These are phyloP conservation scores for Termitomyces sp. DNA, from an alignment of 768 basidiomycete species.

Conservation along the genomic window DNA sequence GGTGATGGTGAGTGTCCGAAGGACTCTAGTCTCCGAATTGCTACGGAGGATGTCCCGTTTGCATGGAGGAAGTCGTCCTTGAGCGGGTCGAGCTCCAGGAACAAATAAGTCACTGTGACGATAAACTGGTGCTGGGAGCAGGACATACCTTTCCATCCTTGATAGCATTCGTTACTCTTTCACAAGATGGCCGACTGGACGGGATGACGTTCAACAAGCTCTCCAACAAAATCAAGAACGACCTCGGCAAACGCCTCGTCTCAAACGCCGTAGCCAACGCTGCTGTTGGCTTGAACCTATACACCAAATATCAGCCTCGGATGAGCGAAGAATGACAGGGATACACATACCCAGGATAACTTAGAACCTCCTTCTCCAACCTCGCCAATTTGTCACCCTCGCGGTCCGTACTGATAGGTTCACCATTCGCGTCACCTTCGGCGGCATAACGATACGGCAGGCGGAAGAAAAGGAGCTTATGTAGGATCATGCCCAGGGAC, in stretches of 20 bases:
- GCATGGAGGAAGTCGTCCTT: slow-evolving; percentile 11
- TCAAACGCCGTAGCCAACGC: slow-evolving; percentile 56
- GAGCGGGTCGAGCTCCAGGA: slow-evolving; percentile 18
- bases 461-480: slow-evolving; percentile 90
- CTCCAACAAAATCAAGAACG: slow-evolving; percentile 71
- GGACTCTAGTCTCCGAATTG: slow-evolving; percentile 11
- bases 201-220: slow-evolving; percentile 64
- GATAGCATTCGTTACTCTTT: slow-evolving; percentile 67
- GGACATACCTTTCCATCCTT: slow-evolving; percentile 69
- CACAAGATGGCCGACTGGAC: slow-evolving; percentile 62
- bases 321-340: background rate
- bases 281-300: slow-evolving; percentile 49
- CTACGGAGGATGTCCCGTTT: slow-evolving; percentile 11
- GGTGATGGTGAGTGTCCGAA: background rate
- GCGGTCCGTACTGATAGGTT: slow-evolving; percentile 34
- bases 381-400: slow-evolving; percentile 64
- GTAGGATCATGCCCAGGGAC: slow-evolving; percentile 94
- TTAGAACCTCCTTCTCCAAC: slow-evolving; percentile 69
- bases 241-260: slow-evolving; percentile 66
- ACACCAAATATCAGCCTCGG: background rate
- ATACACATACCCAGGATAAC: slow-evolving; percentile 65
- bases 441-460: slow-evolving; percentile 79
- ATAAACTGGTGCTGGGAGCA: background rate
- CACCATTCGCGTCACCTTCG: slow-evolving; percentile 49
- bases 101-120: background rate